phyloP scores from a whole-genome alignment of 495 filamentous ascomycete species.

The Penicillium bialowiezense region DNA sequence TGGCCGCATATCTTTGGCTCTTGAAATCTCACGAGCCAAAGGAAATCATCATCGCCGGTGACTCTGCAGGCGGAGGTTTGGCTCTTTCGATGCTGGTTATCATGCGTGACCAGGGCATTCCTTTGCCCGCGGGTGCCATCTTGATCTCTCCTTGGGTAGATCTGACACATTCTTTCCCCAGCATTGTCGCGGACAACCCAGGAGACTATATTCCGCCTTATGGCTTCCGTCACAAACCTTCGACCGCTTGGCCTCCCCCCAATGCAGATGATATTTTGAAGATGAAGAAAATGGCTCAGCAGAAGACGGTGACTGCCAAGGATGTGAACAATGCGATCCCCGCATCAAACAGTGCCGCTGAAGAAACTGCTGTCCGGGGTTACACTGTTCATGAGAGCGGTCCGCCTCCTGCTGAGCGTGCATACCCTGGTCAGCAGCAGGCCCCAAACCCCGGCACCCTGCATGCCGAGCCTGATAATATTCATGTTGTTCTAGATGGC shows the following conservation, averaged over 20 bases:
- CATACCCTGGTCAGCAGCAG: slow-evolving; percentile 37
- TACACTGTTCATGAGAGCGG: slow-evolving; percentile 35
- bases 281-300: slow-evolving; percentile 33
- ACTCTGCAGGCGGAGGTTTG: slow-evolving; percentile 91
- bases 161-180: slow-evolving; percentile 90
- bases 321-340: slow-evolving; percentile 16
- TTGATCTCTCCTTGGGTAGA: slow-evolving; percentile 94
- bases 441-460: slow-evolving; percentile 20
- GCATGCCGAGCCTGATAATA: slow-evolving; percentile 36
- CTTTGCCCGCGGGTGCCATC: slow-evolving; percentile 84
- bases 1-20: slow-evolving; percentile 82
- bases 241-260: slow-evolving; percentile 84
- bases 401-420: slow-evolving; percentile 16
- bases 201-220: slow-evolving; percentile 83
- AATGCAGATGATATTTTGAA: slow-evolving; percentile 65
- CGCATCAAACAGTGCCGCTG: slow-evolving; percentile 18
- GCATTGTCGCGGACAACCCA: slow-evolving; percentile 67
- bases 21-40: slow-evolving; percentile 68
- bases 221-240: slow-evolving; percentile 85
- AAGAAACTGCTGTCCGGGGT: slow-evolving; percentile 39
- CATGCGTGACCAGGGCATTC: slow-evolving; percentile 74
- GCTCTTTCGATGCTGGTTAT: slow-evolving; percentile 74
- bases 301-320: slow-evolving; percentile 32
- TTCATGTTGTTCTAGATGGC: slow-evolving; percentile 64
- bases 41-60: slow-evolving; percentile 80